Evolutionary conservation across 2,329 filamentous ascomycete species (phyloP).

Genomic region (Sarocladium kiliense): DNA sequence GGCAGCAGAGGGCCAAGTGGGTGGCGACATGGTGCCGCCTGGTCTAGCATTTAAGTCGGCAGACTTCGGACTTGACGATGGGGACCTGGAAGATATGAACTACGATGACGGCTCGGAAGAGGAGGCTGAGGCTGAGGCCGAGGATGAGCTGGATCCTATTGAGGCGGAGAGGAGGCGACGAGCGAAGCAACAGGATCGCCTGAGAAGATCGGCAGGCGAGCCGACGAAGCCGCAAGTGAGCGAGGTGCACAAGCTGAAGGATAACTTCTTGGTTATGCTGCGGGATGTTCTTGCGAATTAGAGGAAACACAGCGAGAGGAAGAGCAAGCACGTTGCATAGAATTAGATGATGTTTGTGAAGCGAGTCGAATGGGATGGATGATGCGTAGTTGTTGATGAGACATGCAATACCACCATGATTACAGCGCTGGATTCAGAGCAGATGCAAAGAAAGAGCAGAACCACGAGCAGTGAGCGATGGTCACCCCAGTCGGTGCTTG

Average conservation of each 20-base stretch:
- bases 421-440: no score
- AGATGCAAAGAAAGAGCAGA: no score
- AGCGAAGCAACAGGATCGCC: conserved; percentile 70
- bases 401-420: no score
- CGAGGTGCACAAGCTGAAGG: conserved; percentile 75
- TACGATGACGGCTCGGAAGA: conserved; percentile 65
- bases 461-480: no score
- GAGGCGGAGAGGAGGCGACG: conserved; percentile 76
- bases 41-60: conserved; percentile 64
- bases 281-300: conserved; percentile 74
- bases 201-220: conserved; percentile 77
- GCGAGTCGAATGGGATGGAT: no score
- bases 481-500: no score
- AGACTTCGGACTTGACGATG: conserved; percentile 86
- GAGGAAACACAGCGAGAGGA: background rate
- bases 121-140: conserved; percentile 63
- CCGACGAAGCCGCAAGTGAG: conserved; percentile 73
- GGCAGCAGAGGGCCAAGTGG: conserved; percentile 67
- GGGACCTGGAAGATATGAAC: conserved; percentile 80
- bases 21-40: conserved; percentile 44
- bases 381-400: no score
- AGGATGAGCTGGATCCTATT: conserved; percentile 82
- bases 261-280: conserved; percentile 77
- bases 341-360: no score
- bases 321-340: background rate